A percentile compares a stretch with the other conserved stretches of the same genome.
These are phyloP conservation scores for Macaranga tanarius DNA, from an alignment of 441 rosid genomes.

Conservation along the genomic window DNA sequence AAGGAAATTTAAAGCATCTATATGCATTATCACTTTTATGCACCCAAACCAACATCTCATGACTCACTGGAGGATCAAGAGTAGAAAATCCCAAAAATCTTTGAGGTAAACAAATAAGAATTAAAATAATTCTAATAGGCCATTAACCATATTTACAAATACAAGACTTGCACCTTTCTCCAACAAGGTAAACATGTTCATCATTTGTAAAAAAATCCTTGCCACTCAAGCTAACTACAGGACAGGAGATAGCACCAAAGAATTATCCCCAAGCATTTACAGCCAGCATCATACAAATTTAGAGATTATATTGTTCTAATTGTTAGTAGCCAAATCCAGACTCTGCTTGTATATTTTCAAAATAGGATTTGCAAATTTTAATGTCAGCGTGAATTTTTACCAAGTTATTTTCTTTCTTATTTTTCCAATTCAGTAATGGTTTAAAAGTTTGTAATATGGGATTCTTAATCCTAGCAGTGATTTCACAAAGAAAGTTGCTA, in stretches of 20 bases:
- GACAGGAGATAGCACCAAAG: background rate
- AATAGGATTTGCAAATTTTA: too few relatives aligned
- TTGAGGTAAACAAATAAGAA: background rate
- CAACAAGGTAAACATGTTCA: background rate
- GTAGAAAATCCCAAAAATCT: background rate
- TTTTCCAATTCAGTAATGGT: too few relatives aligned
- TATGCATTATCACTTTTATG: background rate
- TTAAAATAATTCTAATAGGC: background rate
- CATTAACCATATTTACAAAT: background rate
- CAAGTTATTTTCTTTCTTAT: background rate
- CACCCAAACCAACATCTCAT: background rate
- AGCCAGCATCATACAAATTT: background rate
- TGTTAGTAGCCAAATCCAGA: background rate
- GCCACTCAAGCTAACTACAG: background rate
- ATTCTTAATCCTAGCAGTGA: background rate
- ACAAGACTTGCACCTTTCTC: background rate
- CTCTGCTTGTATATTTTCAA: background rate
- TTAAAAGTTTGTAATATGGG: background rate
- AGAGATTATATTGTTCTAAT: background rate
- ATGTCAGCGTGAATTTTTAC: background rate
- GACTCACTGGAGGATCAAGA: background rate
- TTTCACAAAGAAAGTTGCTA: background rate
- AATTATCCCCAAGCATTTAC: background rate
- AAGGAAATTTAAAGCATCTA: slow-evolving; percentile 7
- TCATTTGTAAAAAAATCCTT: background rate